Evolutionary conservation across 768 basidiomycete genomes (phyloP).

Genomic region (Tricholoma sp.): DNA sequence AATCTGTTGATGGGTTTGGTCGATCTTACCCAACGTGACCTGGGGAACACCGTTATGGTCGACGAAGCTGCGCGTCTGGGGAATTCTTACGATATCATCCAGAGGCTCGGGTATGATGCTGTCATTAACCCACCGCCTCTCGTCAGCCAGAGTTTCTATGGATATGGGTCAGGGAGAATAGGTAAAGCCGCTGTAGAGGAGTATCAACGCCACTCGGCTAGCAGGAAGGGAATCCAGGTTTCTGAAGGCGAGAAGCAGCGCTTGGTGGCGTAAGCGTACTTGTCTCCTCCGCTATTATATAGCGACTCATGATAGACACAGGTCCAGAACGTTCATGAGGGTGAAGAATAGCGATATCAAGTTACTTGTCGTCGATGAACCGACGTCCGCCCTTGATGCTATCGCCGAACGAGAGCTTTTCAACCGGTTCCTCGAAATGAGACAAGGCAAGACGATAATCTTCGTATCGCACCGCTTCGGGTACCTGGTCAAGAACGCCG

Average conservation of each 20-base stretch:
- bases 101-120: slow-evolving; percentile 37
- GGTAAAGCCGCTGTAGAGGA: slow-evolving; percentile 26
- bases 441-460: slow-evolving; percentile 48
- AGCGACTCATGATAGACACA: slow-evolving; percentile 12
- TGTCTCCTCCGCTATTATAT: background rate
- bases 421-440: slow-evolving; percentile 28
- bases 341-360: slow-evolving; percentile 33
- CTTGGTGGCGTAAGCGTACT: slow-evolving; percentile 38
- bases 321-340: slow-evolving; percentile 44
- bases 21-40: slow-evolving; percentile 7
- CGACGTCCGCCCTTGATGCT: slow-evolving; percentile 53
- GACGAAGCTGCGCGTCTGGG: slow-evolving; percentile 31
- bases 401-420: slow-evolving; percentile 47
- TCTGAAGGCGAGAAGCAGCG: slow-evolving; percentile 47
- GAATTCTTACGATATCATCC: slow-evolving; percentile 36
- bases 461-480: slow-evolving; percentile 55
- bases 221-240: slow-evolving; percentile 24
- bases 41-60: slow-evolving; percentile 13
- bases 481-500: slow-evolving; percentile 43
- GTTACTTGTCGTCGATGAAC: slow-evolving; percentile 54
- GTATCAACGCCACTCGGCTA: slow-evolving; percentile 24
- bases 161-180: slow-evolving; percentile 22
- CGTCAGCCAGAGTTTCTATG: slow-evolving; percentile 24
- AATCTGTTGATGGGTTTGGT: slow-evolving; percentile 33
- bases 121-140: slow-evolving; percentile 28